phyloP scores from a whole-genome alignment of 2,329 filamentous ascomycete species.

The Dactylellina sp. region DNA sequence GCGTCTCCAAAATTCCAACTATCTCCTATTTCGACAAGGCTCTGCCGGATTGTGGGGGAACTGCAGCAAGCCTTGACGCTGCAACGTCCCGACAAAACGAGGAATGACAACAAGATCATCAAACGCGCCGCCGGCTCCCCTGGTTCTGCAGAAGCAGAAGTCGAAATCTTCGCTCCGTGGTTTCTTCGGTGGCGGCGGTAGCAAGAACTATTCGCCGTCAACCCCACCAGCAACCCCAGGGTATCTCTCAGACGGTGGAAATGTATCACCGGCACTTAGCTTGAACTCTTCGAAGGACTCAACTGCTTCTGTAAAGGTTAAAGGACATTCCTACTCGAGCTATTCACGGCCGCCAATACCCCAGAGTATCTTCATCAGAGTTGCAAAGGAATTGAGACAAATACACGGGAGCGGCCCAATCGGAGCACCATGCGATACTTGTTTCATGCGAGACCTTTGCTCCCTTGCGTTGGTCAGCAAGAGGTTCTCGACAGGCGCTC shows the following conservation, averaged over 20 bases:
- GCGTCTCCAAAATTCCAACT: constrained; percentile 7
- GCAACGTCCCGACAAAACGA: constrained; percentile 18
- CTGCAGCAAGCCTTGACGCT: background rate
- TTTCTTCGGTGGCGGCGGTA: constrained; percentile 42
- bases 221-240: constrained; percentile 45
- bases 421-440: constrained; percentile 54
- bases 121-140: constrained; percentile 45
- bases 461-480: constrained; percentile 47
- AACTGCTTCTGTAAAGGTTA: constrained; percentile 24
- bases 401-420: constrained; percentile 41
- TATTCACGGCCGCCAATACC: constrained; percentile 40
- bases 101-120: constrained; percentile 47
- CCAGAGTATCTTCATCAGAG: constrained; percentile 33
- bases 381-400: constrained; percentile 43
- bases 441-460: constrained; percentile 56
- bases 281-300: constrained; percentile 51
- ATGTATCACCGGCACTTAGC: constrained; percentile 39
- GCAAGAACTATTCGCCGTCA: constrained; percentile 29
- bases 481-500: constrained; percentile 47
- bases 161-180: constrained; percentile 49
- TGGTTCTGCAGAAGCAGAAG: constrained; percentile 49
- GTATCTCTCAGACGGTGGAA: constrained; percentile 24
- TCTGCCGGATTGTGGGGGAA: constrained; percentile 47
- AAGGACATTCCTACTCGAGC: constrained; percentile 36
- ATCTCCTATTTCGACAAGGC: constrained; percentile 52